Conservation (phyloP, 495 filamentous ascomycete species). For the Hypoxylon lenormandii region DNA sequence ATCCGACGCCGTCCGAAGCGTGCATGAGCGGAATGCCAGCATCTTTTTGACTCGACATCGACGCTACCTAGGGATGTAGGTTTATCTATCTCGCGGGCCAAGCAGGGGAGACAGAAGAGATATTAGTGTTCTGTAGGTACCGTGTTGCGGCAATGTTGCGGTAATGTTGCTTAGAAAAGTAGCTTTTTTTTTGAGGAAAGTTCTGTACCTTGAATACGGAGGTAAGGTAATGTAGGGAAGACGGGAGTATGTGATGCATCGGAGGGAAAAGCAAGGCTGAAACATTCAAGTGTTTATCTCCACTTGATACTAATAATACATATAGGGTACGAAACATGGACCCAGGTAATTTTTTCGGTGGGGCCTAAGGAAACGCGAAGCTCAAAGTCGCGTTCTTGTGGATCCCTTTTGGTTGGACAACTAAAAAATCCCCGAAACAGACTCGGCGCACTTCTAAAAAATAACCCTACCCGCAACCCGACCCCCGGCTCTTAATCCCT, state of each 20-base stretch:
- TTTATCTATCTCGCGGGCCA: neutral
- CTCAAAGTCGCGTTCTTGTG: conserved; percentile 20
- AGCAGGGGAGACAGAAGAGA: no score
- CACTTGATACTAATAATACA: no score
- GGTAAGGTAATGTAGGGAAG: no score
- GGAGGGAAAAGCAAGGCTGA: no score
- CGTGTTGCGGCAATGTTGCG: no score
- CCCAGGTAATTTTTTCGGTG: conserved; percentile 13
- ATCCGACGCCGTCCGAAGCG: conserved; percentile 68
- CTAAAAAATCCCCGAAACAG: conserved; percentile 36
- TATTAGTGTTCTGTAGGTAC: no score
- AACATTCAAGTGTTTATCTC: no score
- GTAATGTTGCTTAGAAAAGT: no score
- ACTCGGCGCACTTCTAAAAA: conserved; percentile 15
- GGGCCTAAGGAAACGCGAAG: conserved; percentile 32
- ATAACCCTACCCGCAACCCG: conserved; percentile 43
- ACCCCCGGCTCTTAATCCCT: conserved; percentile 30
- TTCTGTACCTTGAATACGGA: no score
- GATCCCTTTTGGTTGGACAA: conserved; percentile 25
- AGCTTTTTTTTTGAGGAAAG: no score
- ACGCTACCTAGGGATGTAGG: neutral
- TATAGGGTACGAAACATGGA: no score
- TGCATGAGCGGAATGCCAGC: conserved; percentile 73
- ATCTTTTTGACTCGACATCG: conserved; percentile 72
- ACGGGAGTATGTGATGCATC: no score